A percentile compares a stretch with the other conserved stretches of the same genome.
Evolutionary conservation across 495 filamentous ascomycete genomes (phyloP).

Genomic region (Clavariopsis aquatica): DNA sequence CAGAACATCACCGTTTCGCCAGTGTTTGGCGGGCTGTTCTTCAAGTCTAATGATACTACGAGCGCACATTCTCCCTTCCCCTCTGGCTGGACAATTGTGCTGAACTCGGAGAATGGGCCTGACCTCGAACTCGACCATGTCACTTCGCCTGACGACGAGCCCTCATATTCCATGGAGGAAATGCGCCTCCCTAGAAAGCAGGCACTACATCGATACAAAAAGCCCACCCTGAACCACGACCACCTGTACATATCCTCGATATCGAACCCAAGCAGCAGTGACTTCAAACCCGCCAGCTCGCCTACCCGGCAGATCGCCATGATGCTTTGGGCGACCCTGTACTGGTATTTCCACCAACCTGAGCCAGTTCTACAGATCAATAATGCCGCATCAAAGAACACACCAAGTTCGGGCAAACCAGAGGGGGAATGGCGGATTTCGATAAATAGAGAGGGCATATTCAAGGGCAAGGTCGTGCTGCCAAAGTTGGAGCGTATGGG

Average conservation of each 20-base stretch:
- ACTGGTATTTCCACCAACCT: conserved; percentile 94
- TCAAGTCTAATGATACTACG: conserved; percentile 77
- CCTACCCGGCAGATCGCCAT: conserved; percentile 85
- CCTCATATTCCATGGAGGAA: conserved; percentile 28
- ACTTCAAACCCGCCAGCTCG: conserved; percentile 76
- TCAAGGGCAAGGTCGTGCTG: conserved; percentile 78
- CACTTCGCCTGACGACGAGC: conserved; percentile 3
- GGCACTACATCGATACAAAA: conserved; percentile 64
- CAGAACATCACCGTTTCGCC: conserved; percentile 76
- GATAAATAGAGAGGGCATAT: conserved; percentile 81
- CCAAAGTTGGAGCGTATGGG: conserved; percentile 94
- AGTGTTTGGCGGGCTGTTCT: conserved; percentile 84
- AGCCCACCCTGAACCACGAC: conserved; percentile 75
- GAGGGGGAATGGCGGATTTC: conserved; percentile 85
- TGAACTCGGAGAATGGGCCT: conserved; percentile 67
- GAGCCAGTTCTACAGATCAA: conserved; percentile 57
- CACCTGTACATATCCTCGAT: conserved; percentile 87
- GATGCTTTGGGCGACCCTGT: conserved; percentile 94
- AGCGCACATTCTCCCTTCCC: conserved; percentile 68
- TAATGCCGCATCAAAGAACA: conserved; percentile 62
- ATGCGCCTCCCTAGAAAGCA: conserved; percentile 36
- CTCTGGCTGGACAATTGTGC: conserved; percentile 82
- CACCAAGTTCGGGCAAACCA: conserved; percentile 69
- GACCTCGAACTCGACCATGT: conserved; percentile 23
- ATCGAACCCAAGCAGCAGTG: conserved; percentile 73